Conservation (phyloP, 768 basidiomycete genomes). For the Suillus hirtellus region DNA sequence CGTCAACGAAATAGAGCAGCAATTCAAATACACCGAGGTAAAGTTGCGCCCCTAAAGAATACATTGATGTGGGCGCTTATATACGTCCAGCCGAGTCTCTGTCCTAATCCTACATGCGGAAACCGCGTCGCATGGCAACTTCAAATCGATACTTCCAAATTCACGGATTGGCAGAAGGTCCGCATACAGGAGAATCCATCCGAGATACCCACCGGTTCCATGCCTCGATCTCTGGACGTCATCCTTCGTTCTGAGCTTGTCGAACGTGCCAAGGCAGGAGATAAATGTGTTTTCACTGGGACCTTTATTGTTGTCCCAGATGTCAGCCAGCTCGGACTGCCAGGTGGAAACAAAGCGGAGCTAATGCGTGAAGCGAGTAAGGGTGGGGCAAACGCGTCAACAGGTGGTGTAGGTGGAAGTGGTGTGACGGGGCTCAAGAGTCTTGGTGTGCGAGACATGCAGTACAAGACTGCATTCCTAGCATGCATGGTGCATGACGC, state of each 20-base stretch:
- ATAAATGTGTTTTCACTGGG: constrained; percentile 97
- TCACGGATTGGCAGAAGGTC: constrained; percentile 99
- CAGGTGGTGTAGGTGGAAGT: constrained; percentile 65
- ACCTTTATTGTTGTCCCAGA: constrained; percentile 99
- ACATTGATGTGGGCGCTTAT: constrained; percentile 1
- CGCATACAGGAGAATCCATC: constrained; percentile 98
- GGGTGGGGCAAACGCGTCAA: constrained; percentile 56
- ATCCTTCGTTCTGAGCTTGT: constrained; percentile 94
- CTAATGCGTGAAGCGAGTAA: constrained; percentile 84
- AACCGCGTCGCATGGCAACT: constrained; percentile 91
- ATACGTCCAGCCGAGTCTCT: constrained; percentile 73
- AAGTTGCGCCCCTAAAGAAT: constrained; percentile 7
- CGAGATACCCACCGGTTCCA: constrained; percentile 97
- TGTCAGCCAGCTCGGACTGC: constrained; percentile 92
- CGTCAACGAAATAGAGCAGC: constrained; percentile 94
- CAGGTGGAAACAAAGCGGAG: constrained; percentile 90
- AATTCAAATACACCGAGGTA: constrained; percentile 99
- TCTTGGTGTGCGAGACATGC: constrained; percentile 91
- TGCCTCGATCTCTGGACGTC: constrained; percentile 97
- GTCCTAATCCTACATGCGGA: constrained; percentile 92
- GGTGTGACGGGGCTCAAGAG: constrained; percentile 95
- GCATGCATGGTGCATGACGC: constrained; percentile 96
- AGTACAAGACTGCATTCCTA: constrained; percentile 98
- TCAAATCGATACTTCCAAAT: constrained; percentile 93
- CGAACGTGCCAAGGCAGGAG: constrained; percentile 98